phyloP scores from a whole-genome alignment of 768 basidiomycete genomes.

The Pleurotus citrinopileatus region DNA sequence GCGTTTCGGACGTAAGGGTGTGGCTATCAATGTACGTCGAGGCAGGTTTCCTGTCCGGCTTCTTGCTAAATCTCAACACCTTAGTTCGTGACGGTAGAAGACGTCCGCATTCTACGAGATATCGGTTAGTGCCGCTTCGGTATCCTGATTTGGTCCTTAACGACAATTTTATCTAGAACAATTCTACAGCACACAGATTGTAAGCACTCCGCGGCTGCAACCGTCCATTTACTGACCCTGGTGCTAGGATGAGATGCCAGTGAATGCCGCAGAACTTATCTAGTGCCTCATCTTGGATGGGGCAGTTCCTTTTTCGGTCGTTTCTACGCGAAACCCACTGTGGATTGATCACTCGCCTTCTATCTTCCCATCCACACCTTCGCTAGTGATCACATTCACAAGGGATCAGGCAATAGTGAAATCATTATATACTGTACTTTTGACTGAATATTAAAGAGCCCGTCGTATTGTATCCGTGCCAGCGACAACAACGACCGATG shows the following conservation, averaged over 20 bases:
- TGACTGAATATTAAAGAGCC: too few relatives aligned
- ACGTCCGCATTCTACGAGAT: slow-evolving; percentile 94
- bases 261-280: slow-evolving; percentile 96
- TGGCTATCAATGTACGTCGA: slow-evolving; percentile 94
- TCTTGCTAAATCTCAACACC: slow-evolving; percentile 15
- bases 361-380: neutral
- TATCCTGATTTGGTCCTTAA: slow-evolving; percentile 6
- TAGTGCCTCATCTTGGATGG: slow-evolving; percentile 34
- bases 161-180: slow-evolving; percentile 54
- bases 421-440: too few relatives aligned
- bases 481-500: neutral
- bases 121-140: slow-evolving; percentile 61
- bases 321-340: neutral
- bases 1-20: slow-evolving; percentile 98
- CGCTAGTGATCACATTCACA: too few relatives aligned
- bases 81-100: slow-evolving; percentile 92
- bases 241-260: slow-evolving; percentile 93
- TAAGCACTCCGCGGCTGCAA: slow-evolving; percentile 32
- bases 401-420: too few relatives aligned
- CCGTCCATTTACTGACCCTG: slow-evolving; percentile 17
- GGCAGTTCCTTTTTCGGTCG: neutral
- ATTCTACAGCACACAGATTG: slow-evolving; percentile 96
- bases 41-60: slow-evolving; percentile 1
- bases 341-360: neutral
- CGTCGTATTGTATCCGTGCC: neutral